Evolutionary conservation across 2,329 filamentous ascomycete genomes (phyloP), one percentile per base, ranked within the genome.

Genomic region (Clonostachys chloroleuca): DNA sequence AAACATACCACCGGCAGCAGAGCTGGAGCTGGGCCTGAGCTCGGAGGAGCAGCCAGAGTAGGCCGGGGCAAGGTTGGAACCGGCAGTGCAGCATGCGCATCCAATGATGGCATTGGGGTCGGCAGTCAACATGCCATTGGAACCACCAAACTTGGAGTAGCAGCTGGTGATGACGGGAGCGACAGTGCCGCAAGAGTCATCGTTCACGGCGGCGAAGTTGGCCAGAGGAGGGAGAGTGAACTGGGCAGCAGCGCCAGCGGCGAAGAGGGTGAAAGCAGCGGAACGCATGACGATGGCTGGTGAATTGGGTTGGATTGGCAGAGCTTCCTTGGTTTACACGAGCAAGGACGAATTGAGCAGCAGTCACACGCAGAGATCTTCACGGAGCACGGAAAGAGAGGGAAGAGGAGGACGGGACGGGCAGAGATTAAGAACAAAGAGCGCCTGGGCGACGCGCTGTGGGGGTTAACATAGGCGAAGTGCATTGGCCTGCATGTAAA

Each of bases 31-130:
- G 24, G 24, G 24, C 24, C 24, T 43, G 20, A 65, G 50, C 46
- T 63, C 64, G 36, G 43, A 47, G 18, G 62, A 58, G 52, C 62
- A 65, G 44, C 44, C 53, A 5, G 57, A 59, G 51, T 59, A 65
- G 20, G 54, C 46, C 10, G 50, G 47, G 45, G 59, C 55, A n/a
- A 62, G 46, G 43, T 52, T 46, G 2, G 46, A 51, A 6, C 47
- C 18, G 14, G 50, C 49, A 37, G 49, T 42, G 39, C 62, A 65
- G 49, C 62, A 65, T 9, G 56, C 62, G 49, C 62, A 65, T 13
- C 45, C 46, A 16, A 59, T 16, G 12, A 65, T 44, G 5, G 43
- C 55, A 5, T 47, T 16, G 7, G 55, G 47, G 42, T 55, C 53
- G 16, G 59, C 60, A 14, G 55, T 59, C 16, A 45, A 37, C 24